These are phyloP conservation scores for Platanus orientalis DNA, from an alignment of 164 flowering plant genomes.

Conservation along the genomic window DNA sequence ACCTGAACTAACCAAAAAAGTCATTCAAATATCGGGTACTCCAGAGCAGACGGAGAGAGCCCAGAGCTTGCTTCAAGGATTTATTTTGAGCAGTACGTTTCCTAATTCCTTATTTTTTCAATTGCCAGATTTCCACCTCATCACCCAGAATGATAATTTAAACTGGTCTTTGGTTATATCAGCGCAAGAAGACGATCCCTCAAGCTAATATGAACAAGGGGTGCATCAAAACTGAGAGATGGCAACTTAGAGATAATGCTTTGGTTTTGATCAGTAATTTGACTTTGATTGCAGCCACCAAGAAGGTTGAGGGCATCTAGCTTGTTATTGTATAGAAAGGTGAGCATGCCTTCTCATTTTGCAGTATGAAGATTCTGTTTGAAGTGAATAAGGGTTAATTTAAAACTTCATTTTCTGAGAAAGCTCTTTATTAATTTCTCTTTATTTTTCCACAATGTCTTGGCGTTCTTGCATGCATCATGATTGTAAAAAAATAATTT, in stretches of 20 bases:
- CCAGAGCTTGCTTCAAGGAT: slow-evolving; percentile 96
- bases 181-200: slow-evolving; percentile 53
- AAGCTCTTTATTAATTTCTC: background rate
- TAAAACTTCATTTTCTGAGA: slow-evolving; percentile 1
- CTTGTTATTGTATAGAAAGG: slow-evolving; percentile 9
- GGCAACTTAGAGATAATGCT: background rate
- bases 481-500: too few relatives aligned
- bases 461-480: background rate
- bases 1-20: slow-evolving; percentile 57
- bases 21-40: slow-evolving; percentile 82
- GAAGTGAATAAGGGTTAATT: background rate
- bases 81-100: slow-evolving; percentile 90
- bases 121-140: background rate
- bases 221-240: background rate
- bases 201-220: slow-evolving; percentile 10
- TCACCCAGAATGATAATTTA: background rate
- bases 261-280: slow-evolving; percentile 3
- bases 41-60: slow-evolving; percentile 99
- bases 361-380: background rate
- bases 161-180: slow-evolving; percentile 16
- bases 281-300: background rate
- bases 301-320: background rate
- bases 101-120: slow-evolving; percentile 6
- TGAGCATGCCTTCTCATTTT: background rate
- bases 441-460: too few relatives aligned